Evolutionary conservation across 148 eudicot species (phyloP), one percentile per base, ranked within the genome.

Genomic region (Rhododendron simsii): DNA sequence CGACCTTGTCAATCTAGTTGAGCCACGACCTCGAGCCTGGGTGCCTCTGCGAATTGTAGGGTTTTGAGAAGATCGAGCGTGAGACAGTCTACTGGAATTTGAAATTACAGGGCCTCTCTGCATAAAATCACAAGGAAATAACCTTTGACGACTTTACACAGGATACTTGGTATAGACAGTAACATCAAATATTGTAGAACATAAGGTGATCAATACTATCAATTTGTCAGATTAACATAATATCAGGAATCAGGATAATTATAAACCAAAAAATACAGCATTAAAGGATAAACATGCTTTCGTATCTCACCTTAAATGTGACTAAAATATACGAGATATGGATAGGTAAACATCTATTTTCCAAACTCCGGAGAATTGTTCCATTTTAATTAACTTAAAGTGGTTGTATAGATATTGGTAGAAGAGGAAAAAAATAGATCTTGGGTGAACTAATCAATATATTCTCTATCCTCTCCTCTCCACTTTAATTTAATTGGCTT

Each of bases 1-100:
- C 77, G 85, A 83, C 81, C 98, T 87, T 35, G 94, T 65, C 84
- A 89, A 69, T 87, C 93, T 90, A 53, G 91, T 85, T 35, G 92
- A 80, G 21, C 90, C 28, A 57, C 91, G 84, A 84, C 80, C 80
- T 85, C 91, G 95, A 81, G 90, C 85, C 45, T 82, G 93, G 73
- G 89, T 37, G 71, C 89, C 91, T 86, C 92, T 90, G 48, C 90
- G 92, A 84, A 41, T n/a, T 73, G 88, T 30, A 85, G 87, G 88
- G 76, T 81, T 92, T 83, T 84, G 91, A 44, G 93, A 86, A 83
- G 91, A 85, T 44, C 86, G 91, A 78, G 90, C 37, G n/a, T 78
- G 89, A 20, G 92, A 84, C 78, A 71, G 91, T 89, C 94, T 71
- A 71, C 20, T 87, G 57, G 71, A 63, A 83, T 86, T 86, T 77